These are phyloP conservation scores for Rhizopus stolonifer DNA, from an alignment of 371 early-diverging fungal species.

Conservation along the genomic window DNA sequence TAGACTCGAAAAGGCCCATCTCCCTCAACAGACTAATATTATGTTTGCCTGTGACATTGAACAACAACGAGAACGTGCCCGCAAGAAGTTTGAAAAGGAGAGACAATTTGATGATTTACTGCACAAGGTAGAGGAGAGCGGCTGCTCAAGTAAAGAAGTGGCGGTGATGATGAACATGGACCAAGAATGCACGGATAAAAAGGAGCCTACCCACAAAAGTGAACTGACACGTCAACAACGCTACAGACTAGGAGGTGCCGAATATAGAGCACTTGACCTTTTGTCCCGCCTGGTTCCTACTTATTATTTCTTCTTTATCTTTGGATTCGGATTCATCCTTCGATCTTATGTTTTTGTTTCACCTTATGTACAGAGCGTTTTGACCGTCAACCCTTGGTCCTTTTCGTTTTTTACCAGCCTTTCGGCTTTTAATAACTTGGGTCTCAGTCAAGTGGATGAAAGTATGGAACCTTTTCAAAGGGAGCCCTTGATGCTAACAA, in stretches of 20 bases:
- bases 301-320: slow-evolving; percentile 35
- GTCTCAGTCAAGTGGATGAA: slow-evolving; percentile 29
- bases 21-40: slow-evolving; percentile 26
- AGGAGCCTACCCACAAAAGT: slow-evolving; percentile 43
- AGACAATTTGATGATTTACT: slow-evolving; percentile 34
- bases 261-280: slow-evolving; percentile 45
- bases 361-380: slow-evolving; percentile 28
- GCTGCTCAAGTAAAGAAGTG: neutral
- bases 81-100: slow-evolving; percentile 33
- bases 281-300: slow-evolving; percentile 34
- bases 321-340: slow-evolving; percentile 29
- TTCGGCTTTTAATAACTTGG: slow-evolving; percentile 43
- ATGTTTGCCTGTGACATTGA: slow-evolving; percentile 46
- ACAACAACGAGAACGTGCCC: slow-evolving; percentile 38
- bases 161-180: too few relatives aligned
- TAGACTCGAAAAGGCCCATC: neutral
- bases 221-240: slow-evolving; percentile 45
- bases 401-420: slow-evolving; percentile 38
- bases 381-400: slow-evolving; percentile 35
- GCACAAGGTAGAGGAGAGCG: slow-evolving; percentile 10
- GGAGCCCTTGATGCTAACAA: slow-evolving; percentile 25
- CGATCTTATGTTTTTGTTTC: slow-evolving; percentile 37
- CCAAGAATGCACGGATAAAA: slow-evolving; percentile 7
- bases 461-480: slow-evolving; percentile 44
- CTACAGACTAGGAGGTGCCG: slow-evolving; percentile 46